Evolutionary conservation across 495 filamentous ascomycete genomes (phyloP), one percentile per base, ranked within the genome.

Genomic region (Penicillium subrubescens): DNA sequence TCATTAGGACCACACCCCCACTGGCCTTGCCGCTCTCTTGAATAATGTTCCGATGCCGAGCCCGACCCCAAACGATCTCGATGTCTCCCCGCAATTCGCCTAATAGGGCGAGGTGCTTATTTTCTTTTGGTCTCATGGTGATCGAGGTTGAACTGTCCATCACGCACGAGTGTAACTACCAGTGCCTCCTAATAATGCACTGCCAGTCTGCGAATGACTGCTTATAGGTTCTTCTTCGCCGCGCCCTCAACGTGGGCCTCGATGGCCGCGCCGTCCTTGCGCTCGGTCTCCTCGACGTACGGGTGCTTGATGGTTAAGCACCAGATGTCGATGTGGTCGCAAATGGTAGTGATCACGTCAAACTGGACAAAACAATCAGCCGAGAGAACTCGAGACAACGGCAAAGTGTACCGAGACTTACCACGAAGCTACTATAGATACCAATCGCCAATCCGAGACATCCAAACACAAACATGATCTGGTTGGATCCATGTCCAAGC

Each of bases 271-370:
- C 58, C 59, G 21, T 62, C 61, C 65, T 73, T 73, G 63, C 41
- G 50, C 39, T 72, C 64, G 39, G 67, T 71, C 39, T 70, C 76
- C 53, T 79, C 78, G 27, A 73, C 66, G 48, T 73, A 76, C 1
- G 79, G 79, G 60, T 82, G 89, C 83, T 99, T 99, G 75, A 99
- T 99, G 0, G 90, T 96, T 76, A 98, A 81, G 71, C 95, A 99
- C 92, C 92, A 97, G 70, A 99, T 99, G 75, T 99, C 95, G 60
- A 97, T 83, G 74, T 96, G 96, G 71, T 98, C 95, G 74, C 95
- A 99, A 70, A 99, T 99, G 27, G 93, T 94, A 12, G 93, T 91
- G 65, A 98, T 96, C 34, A 98, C 92, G 75, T 97, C 95, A 51
- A 91, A 79, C 85, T 88, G 60, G 57, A 33, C 15, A 55, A 48